Percentiles rank a stretch among this genome's conserved stretches.
Evolutionary conservation across 1,284 basidiomycete species (phyloP).

Genomic region (Polyporus tsugae): DNA sequence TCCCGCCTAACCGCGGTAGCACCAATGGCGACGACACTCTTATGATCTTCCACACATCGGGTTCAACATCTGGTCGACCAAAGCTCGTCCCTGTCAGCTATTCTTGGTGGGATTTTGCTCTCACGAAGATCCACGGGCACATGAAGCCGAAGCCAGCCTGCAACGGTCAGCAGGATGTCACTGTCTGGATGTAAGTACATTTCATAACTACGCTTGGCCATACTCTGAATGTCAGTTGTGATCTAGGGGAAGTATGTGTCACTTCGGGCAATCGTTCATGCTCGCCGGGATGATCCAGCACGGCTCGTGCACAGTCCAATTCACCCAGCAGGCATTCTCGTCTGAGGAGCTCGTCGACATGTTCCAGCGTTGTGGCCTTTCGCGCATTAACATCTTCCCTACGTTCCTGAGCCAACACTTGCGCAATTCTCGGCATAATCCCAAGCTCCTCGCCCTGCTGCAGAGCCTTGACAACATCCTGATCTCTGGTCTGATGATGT

Average conservation of each 20-base stretch:
- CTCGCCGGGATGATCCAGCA: constrained; percentile 65
- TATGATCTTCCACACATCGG: constrained; percentile 79
- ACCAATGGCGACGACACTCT: constrained; percentile 54
- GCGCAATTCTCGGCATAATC: constrained; percentile 63
- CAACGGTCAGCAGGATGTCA: constrained; percentile 63
- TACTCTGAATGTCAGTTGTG: constrained; percentile 13
- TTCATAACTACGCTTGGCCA: constrained; percentile 6
- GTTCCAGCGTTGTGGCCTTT: constrained; percentile 71
- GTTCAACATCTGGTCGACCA: constrained; percentile 77
- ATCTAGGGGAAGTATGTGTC: constrained; percentile 43
- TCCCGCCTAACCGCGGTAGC: constrained; percentile 50
- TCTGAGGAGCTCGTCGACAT: constrained; percentile 76
- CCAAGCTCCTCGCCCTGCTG: constrained; percentile 66
- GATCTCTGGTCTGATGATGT: constrained; percentile 67
- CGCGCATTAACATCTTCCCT: constrained; percentile 75
- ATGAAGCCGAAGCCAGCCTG: constrained; percentile 34
- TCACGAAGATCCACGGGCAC: constrained; percentile 36
- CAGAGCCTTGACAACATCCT: constrained; percentile 64
- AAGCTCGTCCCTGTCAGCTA: constrained; percentile 75
- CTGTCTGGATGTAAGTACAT: constrained; percentile 43
- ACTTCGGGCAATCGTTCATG: constrained; percentile 46
- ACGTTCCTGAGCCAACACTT: constrained; percentile 71
- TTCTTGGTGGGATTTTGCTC: constrained; percentile 43
- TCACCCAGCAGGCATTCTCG: constrained; percentile 67
- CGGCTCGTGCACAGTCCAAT: constrained; percentile 75